Evolutionary conservation across 805 yeast genomes (phyloP), one percentile per base, ranked within the genome.

Genomic region (Metschnikowia gruessii): DNA sequence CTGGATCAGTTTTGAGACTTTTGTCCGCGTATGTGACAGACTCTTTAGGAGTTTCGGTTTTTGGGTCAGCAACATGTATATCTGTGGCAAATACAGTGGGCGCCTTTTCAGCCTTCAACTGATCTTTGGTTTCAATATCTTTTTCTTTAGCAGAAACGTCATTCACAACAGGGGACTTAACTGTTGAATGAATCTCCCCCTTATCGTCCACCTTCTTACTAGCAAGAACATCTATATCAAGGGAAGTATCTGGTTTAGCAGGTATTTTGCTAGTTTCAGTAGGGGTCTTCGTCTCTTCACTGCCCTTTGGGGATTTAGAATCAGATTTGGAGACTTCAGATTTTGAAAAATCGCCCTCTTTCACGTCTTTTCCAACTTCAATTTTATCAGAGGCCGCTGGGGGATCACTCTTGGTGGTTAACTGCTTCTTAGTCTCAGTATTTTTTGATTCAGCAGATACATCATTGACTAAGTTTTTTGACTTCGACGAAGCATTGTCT

Each of bases 81-180:
- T 49, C 51, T 4, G 22, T 35, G 12, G 43, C 54, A 13, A 43
- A 24, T 22, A 42, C 29, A n/a, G 30, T 38, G 11, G 44, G 41
- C 12, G 49, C 47, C 15, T 37, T 42, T 33, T 45, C 53, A 4
- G 38, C 43, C 8, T 19, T 17, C n/a, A 42, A 10, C 24, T 51
- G 49, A 22, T 46, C 45, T 9, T 37, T 22, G 16, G 47, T 37
- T 34, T 52, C 52, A 1, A 38, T 33, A 2, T 34, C 49, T 30
- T 48, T 51, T 26, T 43, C 52, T 19, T 47, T 55, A 10, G 57
- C 56, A n/a, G 55, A 37, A n/a, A 52, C 52, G 45, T 52, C 56
- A 40, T 44, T 47, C 32, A 50, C 56, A 15, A 9, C 28, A 10
- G 9, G 5, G 12, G 28, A 6, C 9, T 26, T 10, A 26, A 11